Conservation (phyloP, 768 basidiomycete genomes). For the Austroboletus eburneus region DNA sequence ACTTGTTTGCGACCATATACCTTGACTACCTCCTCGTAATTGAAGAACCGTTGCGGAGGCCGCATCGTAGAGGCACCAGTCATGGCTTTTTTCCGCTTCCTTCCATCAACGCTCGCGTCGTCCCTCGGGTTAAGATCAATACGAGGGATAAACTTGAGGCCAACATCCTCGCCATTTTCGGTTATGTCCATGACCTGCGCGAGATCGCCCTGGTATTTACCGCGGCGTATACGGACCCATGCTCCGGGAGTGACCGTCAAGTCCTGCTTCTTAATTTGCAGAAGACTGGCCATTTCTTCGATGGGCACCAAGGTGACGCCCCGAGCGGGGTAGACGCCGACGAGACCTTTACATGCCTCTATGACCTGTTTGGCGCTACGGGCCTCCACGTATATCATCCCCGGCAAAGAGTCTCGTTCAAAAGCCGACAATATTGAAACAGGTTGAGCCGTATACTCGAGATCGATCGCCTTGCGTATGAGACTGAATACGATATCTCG, state of each 20-base stretch:
- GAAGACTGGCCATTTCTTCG: constrained; percentile 94
- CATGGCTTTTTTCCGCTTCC: constrained; percentile 73
- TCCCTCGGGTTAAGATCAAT: constrained; percentile 94
- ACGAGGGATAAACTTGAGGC: constrained; percentile 92
- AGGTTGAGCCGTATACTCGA: constrained; percentile 72
- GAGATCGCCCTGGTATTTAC: constrained; percentile 91
- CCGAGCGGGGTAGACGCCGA: constrained; percentile 84
- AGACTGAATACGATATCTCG: constrained; percentile 91
- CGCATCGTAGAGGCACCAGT: constrained; percentile 55
- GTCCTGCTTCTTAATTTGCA: constrained; percentile 95
- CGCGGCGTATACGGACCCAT: constrained; percentile 94
- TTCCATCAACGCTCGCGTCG: constrained; percentile 58
- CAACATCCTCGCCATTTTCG: constrained; percentile 90
- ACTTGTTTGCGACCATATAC: constrained; percentile 79
- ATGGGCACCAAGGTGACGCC: constrained; percentile 87
- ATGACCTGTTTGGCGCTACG: constrained; percentile 81
- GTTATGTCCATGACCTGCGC: constrained; percentile 94
- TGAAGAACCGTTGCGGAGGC: constrained; percentile 90
- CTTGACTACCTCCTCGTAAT: constrained; percentile 86
- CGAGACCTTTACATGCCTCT: constrained; percentile 82
- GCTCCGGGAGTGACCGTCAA: constrained; percentile 76
- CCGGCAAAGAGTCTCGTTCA: constrained; percentile 90
- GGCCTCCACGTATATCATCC: constrained; percentile 97
- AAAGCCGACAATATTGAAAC: constrained; percentile 92
- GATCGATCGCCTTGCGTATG: constrained; percentile 87